Evolutionary conservation across 768 basidiomycete species (phyloP).

Genomic region (Tephrocybe sp.): DNA sequence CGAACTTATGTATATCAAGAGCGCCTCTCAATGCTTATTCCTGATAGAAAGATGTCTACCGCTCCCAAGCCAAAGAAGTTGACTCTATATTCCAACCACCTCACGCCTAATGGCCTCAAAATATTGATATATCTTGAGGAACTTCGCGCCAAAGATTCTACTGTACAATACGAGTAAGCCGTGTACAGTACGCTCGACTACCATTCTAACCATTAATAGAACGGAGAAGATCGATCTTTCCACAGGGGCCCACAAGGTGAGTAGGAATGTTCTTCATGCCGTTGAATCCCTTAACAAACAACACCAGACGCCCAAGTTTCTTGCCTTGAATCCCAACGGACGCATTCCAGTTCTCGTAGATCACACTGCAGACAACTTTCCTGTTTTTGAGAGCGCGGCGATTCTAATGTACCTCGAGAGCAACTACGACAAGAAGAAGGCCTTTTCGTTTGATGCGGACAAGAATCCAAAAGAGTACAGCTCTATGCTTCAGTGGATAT

Average conservation of each 20-base stretch:
- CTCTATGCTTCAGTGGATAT: slow-evolving; percentile 82
- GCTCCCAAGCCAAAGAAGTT: slow-evolving; percentile 9
- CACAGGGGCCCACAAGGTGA: slow-evolving; percentile 12
- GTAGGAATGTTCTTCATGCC: neutral
- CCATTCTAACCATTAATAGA: neutral
- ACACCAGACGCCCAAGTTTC: slow-evolving; percentile 60
- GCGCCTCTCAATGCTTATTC: neutral
- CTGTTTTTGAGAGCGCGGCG: slow-evolving; percentile 76
- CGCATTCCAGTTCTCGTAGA: slow-evolving; percentile 70
- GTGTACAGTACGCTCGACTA: neutral
- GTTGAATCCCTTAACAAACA: neutral
- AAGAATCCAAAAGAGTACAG: slow-evolving; percentile 58
- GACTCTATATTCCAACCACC: slow-evolving; percentile 18
- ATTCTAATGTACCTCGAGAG: slow-evolving; percentile 80
- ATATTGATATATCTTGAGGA: slow-evolving; percentile 20
- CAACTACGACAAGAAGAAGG: slow-evolving; percentile 74
- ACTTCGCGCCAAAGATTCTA: slow-evolving; percentile 9
- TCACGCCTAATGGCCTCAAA: slow-evolving; percentile 22
- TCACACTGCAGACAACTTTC: slow-evolving; percentile 55
- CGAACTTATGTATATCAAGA: neutral
- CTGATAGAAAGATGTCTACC: neutral
- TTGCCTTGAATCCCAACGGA: slow-evolving; percentile 72
- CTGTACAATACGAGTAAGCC: slow-evolving; percentile 8
- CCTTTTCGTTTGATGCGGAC: slow-evolving; percentile 61
- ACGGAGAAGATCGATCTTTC: slow-evolving; percentile 12